Conservation (phyloP, 805 yeast species). For the Babjeviella inositovora region DNA sequence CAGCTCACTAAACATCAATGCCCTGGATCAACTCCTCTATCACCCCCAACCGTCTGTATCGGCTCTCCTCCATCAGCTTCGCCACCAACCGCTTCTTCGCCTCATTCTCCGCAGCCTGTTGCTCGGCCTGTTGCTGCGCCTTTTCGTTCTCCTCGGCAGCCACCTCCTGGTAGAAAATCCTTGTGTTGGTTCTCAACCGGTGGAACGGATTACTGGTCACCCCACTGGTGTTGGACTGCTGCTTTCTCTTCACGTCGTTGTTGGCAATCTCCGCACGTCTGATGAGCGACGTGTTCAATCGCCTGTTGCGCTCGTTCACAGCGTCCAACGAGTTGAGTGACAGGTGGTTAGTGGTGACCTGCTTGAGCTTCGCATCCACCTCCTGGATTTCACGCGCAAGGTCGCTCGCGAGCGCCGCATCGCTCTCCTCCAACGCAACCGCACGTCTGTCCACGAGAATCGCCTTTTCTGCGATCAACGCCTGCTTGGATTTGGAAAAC, state of each 20-base stretch:
- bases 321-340: slow-evolving; percentile 54
- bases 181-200: slow-evolving; percentile 76
- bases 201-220: slow-evolving; percentile 69
- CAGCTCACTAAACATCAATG: too few relatives aligned
- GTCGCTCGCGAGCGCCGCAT: slow-evolving; percentile 12
- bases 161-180: slow-evolving; percentile 51
- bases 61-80: slow-evolving; percentile 14
- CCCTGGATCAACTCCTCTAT: too few relatives aligned
- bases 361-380: slow-evolving; percentile 28
- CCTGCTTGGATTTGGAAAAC: too few relatives aligned
- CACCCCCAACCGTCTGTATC: too few relatives aligned
- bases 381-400: slow-evolving; percentile 19
- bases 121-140: slow-evolving; percentile 36
- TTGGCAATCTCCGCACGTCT: slow-evolving; percentile 65
- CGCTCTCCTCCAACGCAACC: slow-evolving; percentile 53
- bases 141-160: slow-evolving; percentile 35
- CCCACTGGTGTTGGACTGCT: slow-evolving; percentile 8
- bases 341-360: too few relatives aligned
- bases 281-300: slow-evolving; percentile 58
- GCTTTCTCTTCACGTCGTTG: slow-evolving; percentile 37
- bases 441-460: too few relatives aligned
- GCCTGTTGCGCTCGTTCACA: slow-evolving; percentile 77
- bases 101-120: slow-evolving; percentile 19
- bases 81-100: slow-evolving; percentile 6
- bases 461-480: too few relatives aligned